Conservation (phyloP, 805 yeast genomes). For the Kluyveromyces starmeri region DNA sequence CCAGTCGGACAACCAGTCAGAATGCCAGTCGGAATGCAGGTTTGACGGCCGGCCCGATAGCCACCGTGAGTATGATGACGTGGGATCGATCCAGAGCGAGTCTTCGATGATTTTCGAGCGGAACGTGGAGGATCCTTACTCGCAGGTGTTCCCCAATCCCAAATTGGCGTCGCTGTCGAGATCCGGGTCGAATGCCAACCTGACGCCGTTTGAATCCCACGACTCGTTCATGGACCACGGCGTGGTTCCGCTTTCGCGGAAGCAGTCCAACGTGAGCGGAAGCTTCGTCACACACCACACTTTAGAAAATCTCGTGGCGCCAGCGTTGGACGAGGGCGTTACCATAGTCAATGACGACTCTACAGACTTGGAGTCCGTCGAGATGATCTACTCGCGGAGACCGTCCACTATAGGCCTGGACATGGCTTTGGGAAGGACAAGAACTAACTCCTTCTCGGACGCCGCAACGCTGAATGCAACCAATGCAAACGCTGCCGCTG, state of each 20-base stretch:
- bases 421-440: conserved; percentile 32
- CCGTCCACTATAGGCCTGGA: conserved; percentile 43
- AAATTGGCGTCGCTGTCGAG: conserved; percentile 18
- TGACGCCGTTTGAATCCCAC: conserved; percentile 3
- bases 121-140: conserved; percentile 50
- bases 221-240: conserved; percentile 1
- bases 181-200: conserved; percentile 7
- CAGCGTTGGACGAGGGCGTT: conserved; percentile 73
- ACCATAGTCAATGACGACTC: conserved; percentile 48
- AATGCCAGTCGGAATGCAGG: no score
- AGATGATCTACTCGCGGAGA: conserved; percentile 57
- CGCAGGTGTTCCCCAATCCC: conserved; percentile 3
- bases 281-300: conserved; percentile 34
- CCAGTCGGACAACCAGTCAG: no score
- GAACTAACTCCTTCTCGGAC: conserved; percentile 21
- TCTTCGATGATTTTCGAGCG: conserved; percentile 56
- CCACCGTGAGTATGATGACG: conserved; percentile 6
- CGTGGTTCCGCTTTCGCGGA: conserved; percentile 15
- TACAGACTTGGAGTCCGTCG: conserved; percentile 59
- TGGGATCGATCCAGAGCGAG: conserved; percentile 14
- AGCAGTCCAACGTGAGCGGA: conserved; percentile 20
- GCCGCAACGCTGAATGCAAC: conserved; percentile 10
- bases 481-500: background rate
- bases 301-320: conserved; percentile 64
- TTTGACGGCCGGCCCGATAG: background rate